These are phyloP conservation scores for Fusarium sp. DNA, from an alignment of 2,329 filamentous ascomycete species.

Conservation along the genomic window DNA sequence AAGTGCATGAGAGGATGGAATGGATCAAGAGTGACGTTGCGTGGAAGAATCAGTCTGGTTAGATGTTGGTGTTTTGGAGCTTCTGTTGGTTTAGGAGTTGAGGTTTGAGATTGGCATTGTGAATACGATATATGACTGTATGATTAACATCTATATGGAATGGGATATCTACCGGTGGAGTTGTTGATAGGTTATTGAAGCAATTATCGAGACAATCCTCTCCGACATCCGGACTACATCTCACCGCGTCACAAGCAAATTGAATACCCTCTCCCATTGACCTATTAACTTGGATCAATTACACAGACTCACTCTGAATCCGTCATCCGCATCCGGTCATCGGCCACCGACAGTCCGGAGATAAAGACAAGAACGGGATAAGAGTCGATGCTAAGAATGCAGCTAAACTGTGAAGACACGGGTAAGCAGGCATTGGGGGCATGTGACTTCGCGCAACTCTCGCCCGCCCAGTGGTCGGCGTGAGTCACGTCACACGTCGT, in stretches of 20 bases:
- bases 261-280: neutral
- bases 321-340: neutral
- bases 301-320: neutral
- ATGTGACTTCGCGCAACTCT: constrained; percentile 49
- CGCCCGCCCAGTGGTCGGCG: constrained; percentile 34
- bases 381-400: neutral
- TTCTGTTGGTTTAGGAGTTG: neutral
- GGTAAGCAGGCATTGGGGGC: neutral
- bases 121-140: neutral
- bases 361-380: neutral
- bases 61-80: neutral
- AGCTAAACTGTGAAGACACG: neutral
- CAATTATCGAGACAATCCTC: neutral
- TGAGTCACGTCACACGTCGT: constrained; percentile 41
- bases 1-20: constrained; percentile 41
- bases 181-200: neutral
- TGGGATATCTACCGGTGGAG: neutral
- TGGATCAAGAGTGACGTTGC: constrained; percentile 39
- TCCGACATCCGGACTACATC: neutral
- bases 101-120: neutral
- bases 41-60: constrained; percentile 25
- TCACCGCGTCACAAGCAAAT: neutral
- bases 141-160: neutral
- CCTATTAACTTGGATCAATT: neutral
- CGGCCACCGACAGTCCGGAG: neutral